Evolutionary conservation across 177 flowering plant species (phyloP), one percentile per base, ranked within the genome.

Genomic region (Vitis hybrid): DNA sequence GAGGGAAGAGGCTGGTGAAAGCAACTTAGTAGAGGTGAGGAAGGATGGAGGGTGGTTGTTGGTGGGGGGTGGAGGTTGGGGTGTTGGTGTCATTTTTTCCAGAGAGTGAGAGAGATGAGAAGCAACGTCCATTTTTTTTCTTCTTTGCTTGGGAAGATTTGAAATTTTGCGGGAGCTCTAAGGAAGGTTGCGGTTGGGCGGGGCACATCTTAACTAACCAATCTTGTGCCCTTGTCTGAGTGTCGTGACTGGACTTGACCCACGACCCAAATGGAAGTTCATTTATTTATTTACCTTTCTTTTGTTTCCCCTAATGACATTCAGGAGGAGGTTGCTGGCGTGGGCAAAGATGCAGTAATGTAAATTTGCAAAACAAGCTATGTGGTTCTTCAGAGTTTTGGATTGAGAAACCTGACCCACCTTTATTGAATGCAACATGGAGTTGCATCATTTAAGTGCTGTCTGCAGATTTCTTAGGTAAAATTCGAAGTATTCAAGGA

Each of bases 21-120:
- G 64, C 73, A 54, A 71, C 79, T 78, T 80, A 71, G 84, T 77
- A 74, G 73, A 64, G 78, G 72, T 55, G 67, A 66, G 49, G 71
- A 52, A 12, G 59, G 71, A 27, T 61, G 52, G 65, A 64, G 68
- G 62, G 69, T 68, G 73, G 74, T 56, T 77, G 84, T 78, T 76
- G 88, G 82, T 74, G 68, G 73, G 80, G 69, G 11, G 48, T 62
- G 88, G 81, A 81, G 64, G 93, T 78, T 91, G 87, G 73, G 76
- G 61, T 20, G 90, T 82, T 79, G 81, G 85, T 79, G 73, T 90
- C 89, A 78, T 66, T 46, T 52, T 62, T 13, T 63, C 58, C 69
- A 41, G 61, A 55, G 67, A 66, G 67, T 73, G 69, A 68, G 85
- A 79, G 66, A 80, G 83, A 70, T 84, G 80, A 68, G 85, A 85